phyloP scores from a whole-genome alignment of 495 filamentous ascomycete species.

The Amphirosellinia nigrospora region DNA sequence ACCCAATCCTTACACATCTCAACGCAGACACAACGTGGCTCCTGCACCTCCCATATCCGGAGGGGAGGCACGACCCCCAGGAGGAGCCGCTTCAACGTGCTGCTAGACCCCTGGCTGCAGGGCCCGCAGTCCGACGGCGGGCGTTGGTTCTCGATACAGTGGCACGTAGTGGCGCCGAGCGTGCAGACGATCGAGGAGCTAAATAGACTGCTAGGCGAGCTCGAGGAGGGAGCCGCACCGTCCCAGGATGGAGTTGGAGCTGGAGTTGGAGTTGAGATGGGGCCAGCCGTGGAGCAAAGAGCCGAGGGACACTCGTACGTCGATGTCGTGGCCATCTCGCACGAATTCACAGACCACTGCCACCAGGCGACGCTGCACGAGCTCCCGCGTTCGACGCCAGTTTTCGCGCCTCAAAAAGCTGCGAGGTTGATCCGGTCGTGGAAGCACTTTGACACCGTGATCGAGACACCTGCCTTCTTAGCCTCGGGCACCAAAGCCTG shows the following conservation, averaged over 20 bases:
- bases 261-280: not conserved
- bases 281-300: not conserved
- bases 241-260: constrained; percentile 11
- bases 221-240: constrained; percentile 33
- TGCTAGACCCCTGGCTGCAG: constrained; percentile 63
- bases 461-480: constrained; percentile 28
- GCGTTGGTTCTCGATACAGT: constrained; percentile 62
- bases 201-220: constrained; percentile 36
- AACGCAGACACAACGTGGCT: constrained; percentile 67
- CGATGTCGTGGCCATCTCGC: constrained; percentile 56
- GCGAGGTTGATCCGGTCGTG: constrained; percentile 54
- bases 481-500: constrained; percentile 12
- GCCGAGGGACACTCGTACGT: constrained; percentile 29
- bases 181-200: constrained; percentile 51
- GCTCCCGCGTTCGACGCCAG: constrained; percentile 51
- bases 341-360: constrained; percentile 67
- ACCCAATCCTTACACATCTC: constrained; percentile 61
- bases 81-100: constrained; percentile 54
- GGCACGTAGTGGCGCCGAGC: constrained; percentile 53
- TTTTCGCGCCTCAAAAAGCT: constrained; percentile 57
- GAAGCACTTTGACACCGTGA: constrained; percentile 54
- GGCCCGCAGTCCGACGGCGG: constrained; percentile 60
- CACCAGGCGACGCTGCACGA: constrained; percentile 59
- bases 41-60: constrained; percentile 57
- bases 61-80: constrained; percentile 29